Percentiles rank a stretch among this genome's conserved stretches.
These are phyloP conservation scores for Suillus hirtellus DNA, from an alignment of 768 basidiomycete species.

Conservation along the genomic window DNA sequence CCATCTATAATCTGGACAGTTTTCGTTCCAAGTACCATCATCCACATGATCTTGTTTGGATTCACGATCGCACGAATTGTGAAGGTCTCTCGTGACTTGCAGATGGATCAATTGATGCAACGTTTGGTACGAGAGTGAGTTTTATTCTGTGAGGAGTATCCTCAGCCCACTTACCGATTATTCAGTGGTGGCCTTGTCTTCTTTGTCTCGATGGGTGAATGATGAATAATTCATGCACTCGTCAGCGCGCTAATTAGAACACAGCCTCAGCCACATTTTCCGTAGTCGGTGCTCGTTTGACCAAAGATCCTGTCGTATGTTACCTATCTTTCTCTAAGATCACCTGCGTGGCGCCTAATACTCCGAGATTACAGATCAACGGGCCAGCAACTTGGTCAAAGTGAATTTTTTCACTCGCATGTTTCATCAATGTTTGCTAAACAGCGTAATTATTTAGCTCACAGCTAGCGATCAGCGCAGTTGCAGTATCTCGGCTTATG, in stretches of 20 bases:
- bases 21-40: slow-evolving; percentile 11
- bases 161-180: background rate
- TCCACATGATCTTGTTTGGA: slow-evolving; percentile 11
- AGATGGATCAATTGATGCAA: slow-evolving; percentile 6
- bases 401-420: background rate
- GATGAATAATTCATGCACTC: background rate
- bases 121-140: slow-evolving; percentile 13
- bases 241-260: background rate
- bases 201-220: slow-evolving; percentile 15
- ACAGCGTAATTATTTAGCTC: slow-evolving; percentile 9
- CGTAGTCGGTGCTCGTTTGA: slow-evolving; percentile 9
- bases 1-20: slow-evolving; percentile 10
- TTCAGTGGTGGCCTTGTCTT: slow-evolving; percentile 12
- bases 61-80: slow-evolving; percentile 8
- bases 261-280: slow-evolving; percentile 11
- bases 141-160: background rate
- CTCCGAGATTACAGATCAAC: slow-evolving; percentile 5
- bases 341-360: background rate
- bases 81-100: background rate
- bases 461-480: slow-evolving; percentile 11
- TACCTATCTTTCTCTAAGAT: background rate
- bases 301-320: slow-evolving; percentile 6
- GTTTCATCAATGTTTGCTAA: background rate
- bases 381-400: slow-evolving; percentile 12
- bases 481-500: slow-evolving; percentile 18